phyloP scores from a whole-genome alignment of 148 eudicot genomes.

The Euryodendron excelsum region DNA sequence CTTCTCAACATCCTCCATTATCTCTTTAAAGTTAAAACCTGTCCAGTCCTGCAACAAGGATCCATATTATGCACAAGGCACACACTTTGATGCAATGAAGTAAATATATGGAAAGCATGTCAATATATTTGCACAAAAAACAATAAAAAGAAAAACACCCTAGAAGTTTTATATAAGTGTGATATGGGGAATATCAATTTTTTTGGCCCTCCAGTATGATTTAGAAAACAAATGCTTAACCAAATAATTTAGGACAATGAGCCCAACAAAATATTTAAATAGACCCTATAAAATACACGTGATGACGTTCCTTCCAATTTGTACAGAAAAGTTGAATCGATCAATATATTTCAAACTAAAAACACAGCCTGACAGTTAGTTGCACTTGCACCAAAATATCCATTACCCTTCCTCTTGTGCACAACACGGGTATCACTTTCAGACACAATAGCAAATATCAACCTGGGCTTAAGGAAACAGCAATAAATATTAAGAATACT shows the following conservation, averaged over 20 bases:
- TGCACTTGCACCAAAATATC: neutral
- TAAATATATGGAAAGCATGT: neutral
- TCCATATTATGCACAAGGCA: slow-evolving; percentile 9
- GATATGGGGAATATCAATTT: neutral
- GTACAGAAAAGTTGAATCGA: neutral
- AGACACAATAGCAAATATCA: neutral
- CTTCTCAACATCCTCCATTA: slow-evolving; percentile 96
- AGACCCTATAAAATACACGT: neutral
- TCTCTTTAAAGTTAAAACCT: slow-evolving; percentile 77
- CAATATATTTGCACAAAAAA: neutral
- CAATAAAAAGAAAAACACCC: neutral
- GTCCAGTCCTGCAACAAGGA: slow-evolving; percentile 82
- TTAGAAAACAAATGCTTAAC: neutral
- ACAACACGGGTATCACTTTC: neutral
- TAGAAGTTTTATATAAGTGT: neutral
- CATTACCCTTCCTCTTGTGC: neutral
- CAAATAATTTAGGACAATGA: neutral
- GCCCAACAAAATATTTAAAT: neutral
- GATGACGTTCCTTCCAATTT: neutral
- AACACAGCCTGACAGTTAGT: neutral
- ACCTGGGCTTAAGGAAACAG: neutral
- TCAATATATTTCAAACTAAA: neutral
- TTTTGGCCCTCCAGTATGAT: neutral
- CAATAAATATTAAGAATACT: neutral
- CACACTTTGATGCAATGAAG: neutral